These are phyloP conservation scores for Cryomyces minteri DNA, from an alignment of 495 filamentous ascomycete genomes.

Conservation along the genomic window DNA sequence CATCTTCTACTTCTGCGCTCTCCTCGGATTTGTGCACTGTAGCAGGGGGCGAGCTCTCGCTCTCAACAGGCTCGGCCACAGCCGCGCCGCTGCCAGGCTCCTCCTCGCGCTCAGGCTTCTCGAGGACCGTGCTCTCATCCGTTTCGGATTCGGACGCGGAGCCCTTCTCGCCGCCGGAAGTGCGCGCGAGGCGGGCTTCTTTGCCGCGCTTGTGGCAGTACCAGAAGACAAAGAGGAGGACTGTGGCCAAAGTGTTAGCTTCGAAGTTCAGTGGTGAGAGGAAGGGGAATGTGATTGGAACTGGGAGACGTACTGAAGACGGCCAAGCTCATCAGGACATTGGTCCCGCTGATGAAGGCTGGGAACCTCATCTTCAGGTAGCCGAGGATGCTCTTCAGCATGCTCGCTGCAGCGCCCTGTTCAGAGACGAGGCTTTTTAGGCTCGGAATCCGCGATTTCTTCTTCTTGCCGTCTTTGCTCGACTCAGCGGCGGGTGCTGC, in stretches of 20 bases:
- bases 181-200: slow-evolving; percentile 50
- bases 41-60: too few species aligned
- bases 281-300: background rate
- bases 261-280: slow-evolving; percentile 2
- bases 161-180: background rate
- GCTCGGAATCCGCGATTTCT: slow-evolving; percentile 27
- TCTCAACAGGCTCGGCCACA: too few species aligned
- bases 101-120: background rate
- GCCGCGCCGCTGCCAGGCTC: background rate
- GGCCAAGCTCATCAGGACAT: slow-evolving; percentile 69
- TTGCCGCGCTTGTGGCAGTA: slow-evolving; percentile 90
- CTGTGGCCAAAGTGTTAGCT: slow-evolving; percentile 19
- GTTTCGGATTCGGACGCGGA: background rate
- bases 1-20: too few species aligned
- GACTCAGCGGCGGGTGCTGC: slow-evolving; percentile 25
- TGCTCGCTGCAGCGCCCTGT: slow-evolving; percentile 60
- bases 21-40: too few species aligned
- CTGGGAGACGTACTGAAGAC: slow-evolving; percentile 47
- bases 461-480: slow-evolving; percentile 28
- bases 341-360: slow-evolving; percentile 61
- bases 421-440: slow-evolving; percentile 71
- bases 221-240: slow-evolving; percentile 84
- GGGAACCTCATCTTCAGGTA: slow-evolving; percentile 73
- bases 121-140: background rate
- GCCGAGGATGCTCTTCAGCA: slow-evolving; percentile 73